phyloP scores from a whole-genome alignment of 306 rosid genomes.

The Castanea crenata region DNA sequence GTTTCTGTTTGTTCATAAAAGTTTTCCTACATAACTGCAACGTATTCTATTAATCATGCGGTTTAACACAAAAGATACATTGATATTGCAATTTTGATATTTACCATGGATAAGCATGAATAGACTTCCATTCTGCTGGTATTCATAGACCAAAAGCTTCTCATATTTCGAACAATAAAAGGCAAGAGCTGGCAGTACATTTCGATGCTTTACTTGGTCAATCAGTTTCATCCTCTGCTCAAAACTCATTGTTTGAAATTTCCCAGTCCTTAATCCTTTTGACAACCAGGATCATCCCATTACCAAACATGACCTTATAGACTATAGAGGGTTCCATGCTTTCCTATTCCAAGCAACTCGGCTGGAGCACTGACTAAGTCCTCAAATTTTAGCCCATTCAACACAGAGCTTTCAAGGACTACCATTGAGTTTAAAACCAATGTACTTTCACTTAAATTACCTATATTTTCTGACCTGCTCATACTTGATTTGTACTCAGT shows the following conservation, averaged over 20 bases:
- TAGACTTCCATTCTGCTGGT: slow-evolving; percentile 70
- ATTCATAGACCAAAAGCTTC: slow-evolving; percentile 85
- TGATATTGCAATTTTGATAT: background rate
- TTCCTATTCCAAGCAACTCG: slow-evolving; percentile 82
- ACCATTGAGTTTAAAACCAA: slow-evolving; percentile 56
- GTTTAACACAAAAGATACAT: background rate
- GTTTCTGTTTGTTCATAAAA: background rate
- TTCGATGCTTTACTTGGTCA: slow-evolving; percentile 52
- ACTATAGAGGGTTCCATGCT: slow-evolving; percentile 52
- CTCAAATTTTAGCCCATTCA: slow-evolving; percentile 55
- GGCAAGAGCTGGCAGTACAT: slow-evolving; percentile 63
- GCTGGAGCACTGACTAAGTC: slow-evolving; percentile 85
- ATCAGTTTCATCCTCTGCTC: slow-evolving; percentile 60
- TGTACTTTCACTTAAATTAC: slow-evolving; percentile 44
- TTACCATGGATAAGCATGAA: slow-evolving; percentile 75
- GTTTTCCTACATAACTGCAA: background rate
- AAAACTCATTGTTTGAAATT: slow-evolving; percentile 52
- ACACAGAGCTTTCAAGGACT: slow-evolving; percentile 51
- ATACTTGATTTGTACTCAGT: slow-evolving; percentile 38
- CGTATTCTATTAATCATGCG: background rate
- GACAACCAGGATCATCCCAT: slow-evolving; percentile 55
- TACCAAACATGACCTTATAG: slow-evolving; percentile 58
- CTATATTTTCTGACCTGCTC: slow-evolving; percentile 49
- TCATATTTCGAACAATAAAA: slow-evolving; percentile 70
- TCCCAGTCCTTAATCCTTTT: slow-evolving; percentile 68